Evolutionary conservation across 768 basidiomycete genomes (phyloP).

Genomic region (Pisolithus orientalis): DNA sequence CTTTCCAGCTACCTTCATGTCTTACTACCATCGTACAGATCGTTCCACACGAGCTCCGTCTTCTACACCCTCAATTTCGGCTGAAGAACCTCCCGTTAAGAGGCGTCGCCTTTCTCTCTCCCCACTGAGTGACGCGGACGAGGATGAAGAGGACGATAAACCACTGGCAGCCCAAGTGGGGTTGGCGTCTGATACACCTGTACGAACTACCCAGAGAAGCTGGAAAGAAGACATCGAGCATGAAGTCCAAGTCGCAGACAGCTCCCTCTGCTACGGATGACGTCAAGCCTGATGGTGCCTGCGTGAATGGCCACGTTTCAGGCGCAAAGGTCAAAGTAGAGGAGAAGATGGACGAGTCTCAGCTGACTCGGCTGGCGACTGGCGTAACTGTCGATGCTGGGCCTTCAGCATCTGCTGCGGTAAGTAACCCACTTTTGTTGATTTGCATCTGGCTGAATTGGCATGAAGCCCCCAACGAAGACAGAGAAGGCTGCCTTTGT

Average conservation of each 20-base stretch:
- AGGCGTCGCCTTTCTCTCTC: constrained; percentile 53
- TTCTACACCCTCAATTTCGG: constrained; percentile 37
- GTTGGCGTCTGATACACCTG: constrained; percentile 25
- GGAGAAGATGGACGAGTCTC: constrained; percentile 73
- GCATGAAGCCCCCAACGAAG: constrained; percentile 44
- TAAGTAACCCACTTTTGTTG: constrained; percentile 26
- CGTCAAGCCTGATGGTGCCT: constrained; percentile 33
- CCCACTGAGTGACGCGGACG: constrained; percentile 39
- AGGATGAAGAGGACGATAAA: constrained; percentile 48
- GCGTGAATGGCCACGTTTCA: constrained; percentile 41
- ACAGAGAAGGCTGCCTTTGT: constrained; percentile 73
- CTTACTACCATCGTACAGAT: constrained; percentile 16
- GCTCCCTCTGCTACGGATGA: constrained; percentile 35
- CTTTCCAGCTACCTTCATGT: not conserved
- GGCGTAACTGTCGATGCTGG: constrained; percentile 74
- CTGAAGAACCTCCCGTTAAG: constrained; percentile 43
- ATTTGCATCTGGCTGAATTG: not conserved
- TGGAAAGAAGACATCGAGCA: constrained; percentile 54
- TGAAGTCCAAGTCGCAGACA: constrained; percentile 55
- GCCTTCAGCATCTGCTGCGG: constrained; percentile 38
- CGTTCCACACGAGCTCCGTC: constrained; percentile 16
- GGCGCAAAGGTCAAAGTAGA: constrained; percentile 61
- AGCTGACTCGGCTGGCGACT: constrained; percentile 69
- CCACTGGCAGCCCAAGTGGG: constrained; percentile 48
- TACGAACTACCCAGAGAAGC: constrained; percentile 32